phyloP scores from a whole-genome alignment of 2,329 filamentous ascomycete species.

The Aspergillus aculeatus region DNA sequence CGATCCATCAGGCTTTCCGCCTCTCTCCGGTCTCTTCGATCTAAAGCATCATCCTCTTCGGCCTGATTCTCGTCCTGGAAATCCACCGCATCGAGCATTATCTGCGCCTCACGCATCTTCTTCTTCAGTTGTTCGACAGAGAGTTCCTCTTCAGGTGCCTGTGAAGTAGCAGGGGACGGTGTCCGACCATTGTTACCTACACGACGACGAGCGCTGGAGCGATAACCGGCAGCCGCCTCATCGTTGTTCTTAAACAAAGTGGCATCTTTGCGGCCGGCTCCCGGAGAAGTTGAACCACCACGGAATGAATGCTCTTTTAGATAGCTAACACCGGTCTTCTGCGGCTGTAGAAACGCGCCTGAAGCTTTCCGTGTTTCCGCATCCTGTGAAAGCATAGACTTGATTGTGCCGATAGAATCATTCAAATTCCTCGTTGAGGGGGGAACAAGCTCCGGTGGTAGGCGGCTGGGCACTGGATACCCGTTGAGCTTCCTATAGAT shows the following conservation, averaged over 20 bases:
- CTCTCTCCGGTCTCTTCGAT: constrained; percentile 85
- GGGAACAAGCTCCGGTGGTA: constrained; percentile 89
- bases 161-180: constrained; percentile 74
- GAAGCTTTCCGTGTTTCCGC: constrained; percentile 86
- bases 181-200: constrained; percentile 68
- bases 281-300: constrained; percentile 57
- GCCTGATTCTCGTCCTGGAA: constrained; percentile 87
- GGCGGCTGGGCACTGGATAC: constrained; percentile 81
- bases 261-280: constrained; percentile 77
- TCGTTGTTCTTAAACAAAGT: constrained; percentile 97
- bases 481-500: constrained; percentile 97
- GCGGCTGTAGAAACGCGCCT: constrained; percentile 85
- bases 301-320: constrained; percentile 93
- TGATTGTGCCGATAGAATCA: constrained; percentile 89
- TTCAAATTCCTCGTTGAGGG: constrained; percentile 92
- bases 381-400: constrained; percentile 83
- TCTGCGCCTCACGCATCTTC: constrained; percentile 89
- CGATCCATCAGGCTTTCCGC: constrained; percentile 92
- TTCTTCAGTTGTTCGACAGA: constrained; percentile 85
- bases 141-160: constrained; percentile 71
- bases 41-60: constrained; percentile 89
- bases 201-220: constrained; percentile 86
- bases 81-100: constrained; percentile 92
- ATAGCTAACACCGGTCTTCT: constrained; percentile 97
- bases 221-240: constrained; percentile 78